Percentiles rank a stretch among this genome's conserved stretches.
Evolutionary conservation across 352 stramenopile species (phyloP).

Genomic region (Elongisporangium undulatum): DNA sequence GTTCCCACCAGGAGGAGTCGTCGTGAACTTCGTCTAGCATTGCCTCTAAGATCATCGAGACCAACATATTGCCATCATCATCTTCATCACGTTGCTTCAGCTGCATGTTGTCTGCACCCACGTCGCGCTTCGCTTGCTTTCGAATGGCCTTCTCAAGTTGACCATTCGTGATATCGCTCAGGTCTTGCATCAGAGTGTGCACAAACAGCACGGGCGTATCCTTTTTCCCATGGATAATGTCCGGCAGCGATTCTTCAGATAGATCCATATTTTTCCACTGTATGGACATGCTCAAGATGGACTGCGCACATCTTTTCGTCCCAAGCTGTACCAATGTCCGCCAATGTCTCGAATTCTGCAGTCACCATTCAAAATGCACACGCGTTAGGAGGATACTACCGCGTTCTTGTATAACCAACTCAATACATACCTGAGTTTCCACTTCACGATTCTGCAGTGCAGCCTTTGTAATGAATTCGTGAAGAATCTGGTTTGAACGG

Average conservation of each 20-base stretch:
- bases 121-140: conserved; percentile 16
- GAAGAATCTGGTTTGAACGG: conserved; percentile 42
- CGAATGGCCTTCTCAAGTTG: conserved; percentile 54
- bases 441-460: conserved; percentile 39
- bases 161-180: conserved; percentile 41
- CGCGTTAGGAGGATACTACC: background rate
- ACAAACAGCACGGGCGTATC: conserved; percentile 37
- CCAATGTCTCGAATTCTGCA: conserved; percentile 49
- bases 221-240: conserved; percentile 19
- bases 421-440: conserved; percentile 26
- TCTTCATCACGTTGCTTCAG: conserved; percentile 8
- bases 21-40: conserved; percentile 54
- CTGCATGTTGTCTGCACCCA: conserved; percentile 1
- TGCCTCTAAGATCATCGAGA: conserved; percentile 39
- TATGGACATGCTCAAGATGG: conserved; percentile 68
- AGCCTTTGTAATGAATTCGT: conserved; percentile 48
- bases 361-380: background rate
- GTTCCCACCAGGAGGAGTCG: conserved; percentile 62
- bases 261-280: conserved; percentile 60
- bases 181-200: conserved; percentile 41
- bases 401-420: background rate
- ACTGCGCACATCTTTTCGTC: conserved; percentile 56
- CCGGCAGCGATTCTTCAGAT: conserved; percentile 38
- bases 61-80: conserved; percentile 21
- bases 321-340: conserved; percentile 37